These are phyloP conservation scores for Helicosporidium sp. DNA, from an alignment of 139 green algal species.

Conservation along the genomic window DNA sequence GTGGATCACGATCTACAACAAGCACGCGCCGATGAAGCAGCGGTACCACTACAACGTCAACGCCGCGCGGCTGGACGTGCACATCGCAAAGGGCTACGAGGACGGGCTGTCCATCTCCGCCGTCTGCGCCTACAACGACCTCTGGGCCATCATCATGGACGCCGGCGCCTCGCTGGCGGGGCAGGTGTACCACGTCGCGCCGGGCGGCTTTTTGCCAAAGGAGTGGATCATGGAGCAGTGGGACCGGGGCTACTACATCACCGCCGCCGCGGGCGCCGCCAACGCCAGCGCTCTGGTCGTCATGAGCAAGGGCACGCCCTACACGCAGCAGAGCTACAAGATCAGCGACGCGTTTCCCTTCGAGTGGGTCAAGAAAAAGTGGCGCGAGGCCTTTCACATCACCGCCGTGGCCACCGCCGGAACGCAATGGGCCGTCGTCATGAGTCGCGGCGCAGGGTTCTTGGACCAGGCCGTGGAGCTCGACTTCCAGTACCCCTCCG, in stretches of 20 bases:
- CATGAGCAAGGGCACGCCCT: conserved; percentile 40
- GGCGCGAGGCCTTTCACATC: conserved; percentile 62
- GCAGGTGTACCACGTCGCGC: conserved; percentile 60
- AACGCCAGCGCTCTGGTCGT: conserved; percentile 28
- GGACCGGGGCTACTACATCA: conserved; percentile 75
- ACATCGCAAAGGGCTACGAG: conserved; percentile 83
- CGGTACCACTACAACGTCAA: conserved; percentile 97
- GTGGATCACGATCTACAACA: conserved; percentile 97
- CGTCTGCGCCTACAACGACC: conserved; percentile 70
- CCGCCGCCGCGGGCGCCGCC: conserved; percentile 10
- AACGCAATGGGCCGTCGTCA: conserved; percentile 60
- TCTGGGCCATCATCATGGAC: conserved; percentile 90
- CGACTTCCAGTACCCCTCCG: conserved; percentile 61
- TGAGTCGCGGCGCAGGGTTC: conserved; percentile 49
- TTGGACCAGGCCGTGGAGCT: conserved; percentile 59
- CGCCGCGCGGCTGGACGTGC: conserved; percentile 65
- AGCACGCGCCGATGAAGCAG: conserved; percentile 88
- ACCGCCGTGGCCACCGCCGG: conserved; percentile 50
- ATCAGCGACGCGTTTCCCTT: conserved; percentile 59
- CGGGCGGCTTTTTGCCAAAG: conserved; percentile 33
- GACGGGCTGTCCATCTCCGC: conserved; percentile 84
- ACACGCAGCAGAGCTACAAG: conserved; percentile 73
- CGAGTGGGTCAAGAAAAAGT: conserved; percentile 83
- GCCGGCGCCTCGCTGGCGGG: conserved; percentile 65
- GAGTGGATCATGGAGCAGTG: conserved; percentile 77